Percentiles rank a stretch among this genome's conserved stretches.
phyloP scores from a whole-genome alignment of 2,329 filamentous ascomycete genomes.

The Tolypocladium tropicale region DNA sequence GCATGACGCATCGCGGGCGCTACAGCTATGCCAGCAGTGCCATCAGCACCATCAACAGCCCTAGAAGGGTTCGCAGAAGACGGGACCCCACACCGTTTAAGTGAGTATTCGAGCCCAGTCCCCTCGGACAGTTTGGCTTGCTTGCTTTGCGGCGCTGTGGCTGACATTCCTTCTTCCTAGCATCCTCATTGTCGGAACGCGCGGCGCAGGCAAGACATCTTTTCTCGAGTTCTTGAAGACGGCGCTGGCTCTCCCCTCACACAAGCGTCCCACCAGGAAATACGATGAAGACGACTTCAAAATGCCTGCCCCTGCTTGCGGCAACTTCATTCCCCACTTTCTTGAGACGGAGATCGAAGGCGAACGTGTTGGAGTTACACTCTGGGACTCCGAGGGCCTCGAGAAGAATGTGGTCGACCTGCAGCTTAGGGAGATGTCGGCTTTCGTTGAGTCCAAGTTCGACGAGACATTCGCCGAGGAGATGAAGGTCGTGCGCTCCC shows the following conservation, averaged over 20 bases:
- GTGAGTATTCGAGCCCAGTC: constrained; percentile 48
- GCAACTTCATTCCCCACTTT: constrained; percentile 79
- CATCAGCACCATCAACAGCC: constrained; percentile 85
- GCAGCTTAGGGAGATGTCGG: constrained; percentile 81
- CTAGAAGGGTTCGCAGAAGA: constrained; percentile 79
- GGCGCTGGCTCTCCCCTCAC: constrained; percentile 70
- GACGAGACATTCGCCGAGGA: constrained; percentile 96
- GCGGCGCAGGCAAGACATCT: constrained; percentile 85
- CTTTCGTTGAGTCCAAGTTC: constrained; percentile 95
- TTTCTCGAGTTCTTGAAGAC: constrained; percentile 93
- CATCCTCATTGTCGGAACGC: constrained; percentile 80
- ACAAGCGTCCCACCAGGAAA: constrained; percentile 55
- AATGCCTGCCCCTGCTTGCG: constrained; percentile 39
- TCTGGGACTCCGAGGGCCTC: constrained; percentile 94
- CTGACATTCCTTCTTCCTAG: constrained; percentile 35
- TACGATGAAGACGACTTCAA: constrained; percentile 49
- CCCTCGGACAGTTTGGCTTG: too few species aligned
- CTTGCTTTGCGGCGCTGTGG: constrained; percentile 1
- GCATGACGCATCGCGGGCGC: constrained; percentile 92
- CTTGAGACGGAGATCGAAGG: constrained; percentile 90
- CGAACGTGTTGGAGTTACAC: constrained; percentile 81
- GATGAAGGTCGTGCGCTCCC: constrained; percentile 91
- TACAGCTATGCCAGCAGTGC: constrained; percentile 95
- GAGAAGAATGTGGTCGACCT: constrained; percentile 94
- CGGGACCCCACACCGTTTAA: constrained; percentile 98